phyloP scores from a whole-genome alignment of 2,329 filamentous ascomycete species.

The Pseudocercospora fuligena region DNA sequence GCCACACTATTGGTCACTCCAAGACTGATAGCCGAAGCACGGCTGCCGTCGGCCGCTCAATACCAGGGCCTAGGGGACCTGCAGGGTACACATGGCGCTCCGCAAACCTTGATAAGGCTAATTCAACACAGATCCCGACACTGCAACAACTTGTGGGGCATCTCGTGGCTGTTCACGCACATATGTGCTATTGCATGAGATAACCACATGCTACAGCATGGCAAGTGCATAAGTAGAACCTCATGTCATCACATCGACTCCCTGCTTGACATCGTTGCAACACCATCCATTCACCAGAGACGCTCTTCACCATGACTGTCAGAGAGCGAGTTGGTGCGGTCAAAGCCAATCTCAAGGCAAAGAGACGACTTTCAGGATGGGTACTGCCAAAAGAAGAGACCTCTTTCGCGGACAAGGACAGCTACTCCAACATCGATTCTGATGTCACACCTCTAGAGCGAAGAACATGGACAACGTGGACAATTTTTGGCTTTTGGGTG shows the following conservation, averaged over 20 bases:
- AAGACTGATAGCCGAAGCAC: conserved; percentile 5
- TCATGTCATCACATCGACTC: background rate
- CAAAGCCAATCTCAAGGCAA: conserved; percentile 42
- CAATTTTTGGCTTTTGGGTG: conserved; percentile 53
- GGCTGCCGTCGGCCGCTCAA: conserved; percentile 9
- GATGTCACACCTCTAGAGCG: conserved; percentile 53
- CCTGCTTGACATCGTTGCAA: background rate
- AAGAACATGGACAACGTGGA: conserved; percentile 51
- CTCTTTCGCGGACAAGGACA: conserved; percentile 47
- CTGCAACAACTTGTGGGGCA: conserved; percentile 3
- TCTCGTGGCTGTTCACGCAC: conserved; percentile 19
- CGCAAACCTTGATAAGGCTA: conserved; percentile 23
- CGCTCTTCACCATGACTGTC: conserved; percentile 27
- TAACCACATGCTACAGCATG: conserved; percentile 5
- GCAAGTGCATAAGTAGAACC: conserved; percentile 13
- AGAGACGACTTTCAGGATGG: conserved; percentile 47
- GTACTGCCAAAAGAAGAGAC: conserved; percentile 46
- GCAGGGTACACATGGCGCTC: conserved; percentile 4
- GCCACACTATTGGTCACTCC: background rate
- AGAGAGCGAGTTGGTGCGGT: conserved; percentile 37
- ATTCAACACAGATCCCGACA: background rate
- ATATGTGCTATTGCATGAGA: conserved; percentile 5
- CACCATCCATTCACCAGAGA: background rate
- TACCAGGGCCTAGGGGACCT: conserved; percentile 2
- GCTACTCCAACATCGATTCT: conserved; percentile 49